Conservation (phyloP, 192 early-diverging fungal species). For the Podila minutissima region DNA sequence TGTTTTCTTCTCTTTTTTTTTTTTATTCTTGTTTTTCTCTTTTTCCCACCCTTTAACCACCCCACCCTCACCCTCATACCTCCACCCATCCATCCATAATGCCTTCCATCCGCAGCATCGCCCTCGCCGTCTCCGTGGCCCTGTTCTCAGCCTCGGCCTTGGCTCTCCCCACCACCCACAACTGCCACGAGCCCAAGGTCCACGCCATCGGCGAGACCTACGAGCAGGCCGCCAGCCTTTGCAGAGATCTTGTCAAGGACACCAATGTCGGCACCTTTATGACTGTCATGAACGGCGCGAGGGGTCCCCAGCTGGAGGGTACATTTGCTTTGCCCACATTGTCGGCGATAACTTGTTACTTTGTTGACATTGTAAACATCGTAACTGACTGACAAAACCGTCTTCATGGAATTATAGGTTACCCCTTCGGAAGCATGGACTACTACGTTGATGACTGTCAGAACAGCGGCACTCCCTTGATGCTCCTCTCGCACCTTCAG, state of each 20-base stretch:
- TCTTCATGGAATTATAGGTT: slow-evolving; percentile 30
- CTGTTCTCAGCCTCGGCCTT: slow-evolving; percentile 15
- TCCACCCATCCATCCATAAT: slow-evolving; percentile 11
- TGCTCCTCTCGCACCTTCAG: slow-evolving; percentile 57
- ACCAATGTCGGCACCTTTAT: slow-evolving; percentile 51
- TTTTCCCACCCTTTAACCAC: no score
- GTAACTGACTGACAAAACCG: no score
- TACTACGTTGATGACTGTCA: slow-evolving; percentile 60
- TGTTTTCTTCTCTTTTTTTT: background rate
- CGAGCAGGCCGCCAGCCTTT: slow-evolving; percentile 42
- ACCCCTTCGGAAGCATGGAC: slow-evolving; percentile 62
- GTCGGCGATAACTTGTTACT: background rate
- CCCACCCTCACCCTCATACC: background rate
- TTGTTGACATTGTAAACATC: background rate
- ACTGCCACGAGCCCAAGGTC: background rate
- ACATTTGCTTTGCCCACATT: background rate
- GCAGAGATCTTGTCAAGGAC: slow-evolving; percentile 40
- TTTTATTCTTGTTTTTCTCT: background rate
- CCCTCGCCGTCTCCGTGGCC: slow-evolving; percentile 13
- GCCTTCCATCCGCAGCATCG: slow-evolving; percentile 15
- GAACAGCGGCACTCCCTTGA: slow-evolving; percentile 49
- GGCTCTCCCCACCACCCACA: slow-evolving; percentile 11
- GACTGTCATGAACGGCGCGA: slow-evolving; percentile 40
- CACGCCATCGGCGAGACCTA: slow-evolving; percentile 24
- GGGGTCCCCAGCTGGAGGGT: slow-evolving; percentile 32